These are phyloP conservation scores for Kluyveromyces sp. DNA, from an alignment of 1,139 yeast genomes.

Conservation along the genomic window DNA sequence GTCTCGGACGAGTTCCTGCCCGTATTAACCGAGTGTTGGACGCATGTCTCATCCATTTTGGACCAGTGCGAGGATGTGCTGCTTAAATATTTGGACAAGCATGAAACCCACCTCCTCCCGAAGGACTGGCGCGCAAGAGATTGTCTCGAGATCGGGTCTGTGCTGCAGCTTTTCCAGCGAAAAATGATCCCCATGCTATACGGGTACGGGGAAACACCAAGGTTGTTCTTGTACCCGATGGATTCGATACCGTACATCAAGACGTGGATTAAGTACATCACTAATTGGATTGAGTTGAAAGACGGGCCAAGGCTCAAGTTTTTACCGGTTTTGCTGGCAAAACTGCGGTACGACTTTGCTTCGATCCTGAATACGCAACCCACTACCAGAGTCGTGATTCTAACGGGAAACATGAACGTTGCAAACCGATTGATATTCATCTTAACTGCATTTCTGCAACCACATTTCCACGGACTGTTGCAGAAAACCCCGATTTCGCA, in stretches of 20 bases:
- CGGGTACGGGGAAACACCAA: conserved; percentile 30
- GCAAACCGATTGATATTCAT: conserved; percentile 54
- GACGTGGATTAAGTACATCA: conserved; percentile 52
- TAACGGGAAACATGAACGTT: conserved; percentile 56
- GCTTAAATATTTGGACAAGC: conserved; percentile 10
- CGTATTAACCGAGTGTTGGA: conserved; percentile 27
- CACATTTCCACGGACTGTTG: conserved; percentile 18
- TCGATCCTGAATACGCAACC: conserved; percentile 30
- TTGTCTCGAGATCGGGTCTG: conserved; percentile 20
- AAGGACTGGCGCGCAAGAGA: conserved; percentile 14
- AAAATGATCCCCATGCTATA: conserved; percentile 28
- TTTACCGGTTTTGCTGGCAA: conserved; percentile 41
- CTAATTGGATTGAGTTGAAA: conserved; percentile 57
- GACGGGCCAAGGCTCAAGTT: conserved; percentile 42
- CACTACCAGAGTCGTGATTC: conserved; percentile 44
- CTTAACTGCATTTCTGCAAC: conserved; percentile 40
- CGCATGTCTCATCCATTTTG: conserved; percentile 22
- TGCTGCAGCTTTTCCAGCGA: conserved; percentile 23
- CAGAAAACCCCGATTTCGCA: conserved; percentile 5
- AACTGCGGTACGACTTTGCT: conserved; percentile 38
- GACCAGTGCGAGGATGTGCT: conserved; percentile 22
- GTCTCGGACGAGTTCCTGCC: conserved; percentile 25
- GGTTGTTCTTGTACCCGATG: conserved; percentile 32
- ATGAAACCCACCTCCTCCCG: conserved; percentile 13
- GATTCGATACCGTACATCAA: conserved; percentile 25